Base-by-base conservation (phyloP, 129 eudicot species). In the Helichrysum umbraculigerum region DNA sequence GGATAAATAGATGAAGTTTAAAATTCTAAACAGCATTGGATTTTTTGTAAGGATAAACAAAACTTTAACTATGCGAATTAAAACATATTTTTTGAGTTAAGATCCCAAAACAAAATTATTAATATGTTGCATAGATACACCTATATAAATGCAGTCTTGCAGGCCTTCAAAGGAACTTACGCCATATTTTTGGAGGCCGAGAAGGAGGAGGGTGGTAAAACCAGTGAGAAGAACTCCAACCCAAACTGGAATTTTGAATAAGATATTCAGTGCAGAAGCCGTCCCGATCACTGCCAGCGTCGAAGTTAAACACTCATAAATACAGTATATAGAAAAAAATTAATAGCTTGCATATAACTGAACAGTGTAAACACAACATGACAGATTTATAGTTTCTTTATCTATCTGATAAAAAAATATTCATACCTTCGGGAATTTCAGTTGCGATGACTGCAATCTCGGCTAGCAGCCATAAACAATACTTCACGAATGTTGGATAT, bases 401-500 rank as follows among this genome's bases (percentile, higher is more conserved):
- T 25, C 28, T 25, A 25, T 25, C 28, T 25, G 28, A 25, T 25
- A 25, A 25, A 25, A 25, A 0, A 25, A 25, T 25, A 25, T 25
- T 25, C 28, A 25, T 25, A 80, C 96, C 96, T 89, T 95, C 96
- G 8, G 99, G 99, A 68, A 93, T 90, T 71, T 93, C 98, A 0
- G 98, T 97, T 15, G 98, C 95, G 21, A 93, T 93, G 78, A 93
- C 98, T 15, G 97, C 92, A 72, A 93, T 12, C 78, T 93, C 98
- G 35, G 98, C 98, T 57, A 93, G 83, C 42, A 90, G 21, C 98
- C 98, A 93, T 5, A 93, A 69, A 58, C 96, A 88, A 61, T 90
- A 90, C 79, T 84, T 88, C 41, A 93, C 92, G 60, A 77, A 62
- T 22, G n/a, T 54, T 14, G 98, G 98, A 73, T 93, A 93, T 88